A percentile compares a stretch with the other conserved stretches of the same genome.
Evolutionary conservation across 2,329 filamentous ascomycete genomes (phyloP).

Genomic region (Sporothrix luriei): DNA sequence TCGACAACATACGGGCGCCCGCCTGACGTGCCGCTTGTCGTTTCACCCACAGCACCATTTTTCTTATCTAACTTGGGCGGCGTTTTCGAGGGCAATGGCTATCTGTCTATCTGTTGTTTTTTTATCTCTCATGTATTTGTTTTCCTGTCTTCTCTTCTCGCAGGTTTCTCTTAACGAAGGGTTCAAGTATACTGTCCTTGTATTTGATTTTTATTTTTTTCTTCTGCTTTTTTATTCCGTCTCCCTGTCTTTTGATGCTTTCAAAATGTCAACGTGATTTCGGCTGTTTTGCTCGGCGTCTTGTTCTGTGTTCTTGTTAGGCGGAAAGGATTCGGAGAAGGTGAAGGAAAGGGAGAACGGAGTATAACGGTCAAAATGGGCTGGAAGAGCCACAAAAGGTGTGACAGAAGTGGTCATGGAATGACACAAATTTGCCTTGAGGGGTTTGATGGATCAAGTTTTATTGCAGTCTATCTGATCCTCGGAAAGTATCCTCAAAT

Average conservation of each 20-base stretch:
- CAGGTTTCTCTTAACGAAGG: neutral
- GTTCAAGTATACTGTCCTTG: neutral
- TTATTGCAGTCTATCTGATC: neutral
- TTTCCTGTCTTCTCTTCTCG: neutral
- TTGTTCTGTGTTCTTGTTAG: neutral
- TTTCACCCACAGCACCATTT: slow-evolving; percentile 7
- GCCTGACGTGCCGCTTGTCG: neutral
- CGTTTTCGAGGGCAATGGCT: slow-evolving; percentile 29
- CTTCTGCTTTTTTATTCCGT: neutral
- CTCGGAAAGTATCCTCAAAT: neutral
- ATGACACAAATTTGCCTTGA: slow-evolving; percentile 8
- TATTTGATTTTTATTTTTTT: neutral
- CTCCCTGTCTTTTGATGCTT: slow-evolving; percentile 5
- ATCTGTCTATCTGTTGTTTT: slow-evolving; percentile 25
- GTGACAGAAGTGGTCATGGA: slow-evolving; percentile 15
- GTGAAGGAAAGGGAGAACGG: neutral
- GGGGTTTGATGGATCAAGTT: neutral
- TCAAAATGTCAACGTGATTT: neutral
- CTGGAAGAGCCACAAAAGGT: slow-evolving; percentile 16
- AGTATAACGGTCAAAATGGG: neutral
- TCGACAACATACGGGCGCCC: neutral
- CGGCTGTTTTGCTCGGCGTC: neutral
- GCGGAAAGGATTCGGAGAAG: neutral
- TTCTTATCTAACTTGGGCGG: slow-evolving; percentile 23
- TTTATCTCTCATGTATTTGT: slow-evolving; percentile 11